Evolutionary conservation across 495 filamentous ascomycete species (phyloP).

Genomic region (Pseudotulostoma volvatum): DNA sequence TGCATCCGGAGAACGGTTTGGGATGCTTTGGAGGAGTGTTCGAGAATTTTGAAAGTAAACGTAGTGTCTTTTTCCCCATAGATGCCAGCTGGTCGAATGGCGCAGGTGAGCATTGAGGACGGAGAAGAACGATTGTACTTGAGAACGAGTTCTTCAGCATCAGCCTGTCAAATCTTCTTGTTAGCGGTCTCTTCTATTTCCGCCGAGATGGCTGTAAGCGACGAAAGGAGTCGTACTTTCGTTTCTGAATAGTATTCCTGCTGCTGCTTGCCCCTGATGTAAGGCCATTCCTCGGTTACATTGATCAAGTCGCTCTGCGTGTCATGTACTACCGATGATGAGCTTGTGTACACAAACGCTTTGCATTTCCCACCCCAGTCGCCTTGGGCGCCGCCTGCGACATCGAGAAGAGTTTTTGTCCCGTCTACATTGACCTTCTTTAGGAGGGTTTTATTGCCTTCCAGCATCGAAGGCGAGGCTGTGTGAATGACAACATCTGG

Average conservation of each 20-base stretch:
- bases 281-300: slow-evolving; percentile 75
- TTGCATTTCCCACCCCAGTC: slow-evolving; percentile 53
- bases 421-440: slow-evolving; percentile 85
- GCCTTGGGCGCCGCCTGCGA: slow-evolving; percentile 43
- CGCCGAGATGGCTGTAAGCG: no score
- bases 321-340: slow-evolving; percentile 74
- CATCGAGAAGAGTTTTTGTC: slow-evolving; percentile 61
- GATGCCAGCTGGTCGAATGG: slow-evolving; percentile 79
- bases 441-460: slow-evolving; percentile 27
- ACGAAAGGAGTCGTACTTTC: slow-evolving; percentile 40
- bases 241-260: slow-evolving; percentile 86
- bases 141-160: slow-evolving; percentile 72
- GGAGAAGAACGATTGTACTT: slow-evolving; percentile 60
- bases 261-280: slow-evolving; percentile 52
- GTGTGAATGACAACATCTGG: slow-evolving; percentile 93
- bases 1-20: slow-evolving; percentile 61
- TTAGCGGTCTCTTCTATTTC: slow-evolving; percentile 1
- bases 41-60: slow-evolving; percentile 38
- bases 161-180: slow-evolving; percentile 36
- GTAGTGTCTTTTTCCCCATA: slow-evolving; percentile 82
- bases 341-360: slow-evolving; percentile 89
- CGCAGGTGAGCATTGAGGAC: slow-evolving; percentile 51
- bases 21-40: slow-evolving; percentile 26
- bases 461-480: slow-evolving; percentile 52
- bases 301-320: slow-evolving; percentile 67